Evolutionary conservation across 2,329 filamentous ascomycete species (phyloP), one percentile per base, ranked within the genome.

Genomic region (Cordyceps cicadae): DNA sequence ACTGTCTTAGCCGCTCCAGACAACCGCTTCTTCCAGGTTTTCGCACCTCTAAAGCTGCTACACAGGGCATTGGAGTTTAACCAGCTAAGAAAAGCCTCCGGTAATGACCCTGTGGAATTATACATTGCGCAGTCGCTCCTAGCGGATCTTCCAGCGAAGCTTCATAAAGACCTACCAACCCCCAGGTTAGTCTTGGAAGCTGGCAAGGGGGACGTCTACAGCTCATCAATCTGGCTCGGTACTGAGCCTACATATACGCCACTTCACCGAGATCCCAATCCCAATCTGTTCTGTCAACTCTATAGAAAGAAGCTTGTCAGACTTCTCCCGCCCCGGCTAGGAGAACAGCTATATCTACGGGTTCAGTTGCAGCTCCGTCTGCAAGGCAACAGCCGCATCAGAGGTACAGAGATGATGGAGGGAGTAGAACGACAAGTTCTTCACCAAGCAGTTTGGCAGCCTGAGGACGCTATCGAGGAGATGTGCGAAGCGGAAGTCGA

Each of bases 401-500:
- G 92, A 61, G 89, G 89, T 0, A 81, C 87, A 12, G 92, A 96
- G 70, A 97, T 97, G 92, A 97, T 97, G 92, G 79, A 86, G 56
- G 92, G 92, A 0, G 73, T 76, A 2, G 90, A 96, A 74, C 85
- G 85, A 65, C 72, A 77, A 21, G 76, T 80, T 2, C 72, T 97
- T 15, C 84, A 92, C 64, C 74, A 81, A 1, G 85, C 81, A 3
- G 80, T 96, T 3, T 97, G 93, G 94, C 75, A 72, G 2, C 65
- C 70, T 2, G 64, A 69, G 2, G 62, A 56, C 43, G 62, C 24
- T 24, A 67, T 62, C 63, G 71, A 66, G 66, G 75, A 67, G 65
- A 66, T 81, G 21, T 65, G 72, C 3, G 82, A 90, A 68, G 83
- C 81, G 1, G 70, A 74, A 5, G 69, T 97, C 15, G 72, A 75